A percentile compares a stretch with the other conserved stretches of the same genome.
Evolutionary conservation across 1,284 basidiomycete genomes (phyloP).

Genomic region (Heterobasidion occidentale): DNA sequence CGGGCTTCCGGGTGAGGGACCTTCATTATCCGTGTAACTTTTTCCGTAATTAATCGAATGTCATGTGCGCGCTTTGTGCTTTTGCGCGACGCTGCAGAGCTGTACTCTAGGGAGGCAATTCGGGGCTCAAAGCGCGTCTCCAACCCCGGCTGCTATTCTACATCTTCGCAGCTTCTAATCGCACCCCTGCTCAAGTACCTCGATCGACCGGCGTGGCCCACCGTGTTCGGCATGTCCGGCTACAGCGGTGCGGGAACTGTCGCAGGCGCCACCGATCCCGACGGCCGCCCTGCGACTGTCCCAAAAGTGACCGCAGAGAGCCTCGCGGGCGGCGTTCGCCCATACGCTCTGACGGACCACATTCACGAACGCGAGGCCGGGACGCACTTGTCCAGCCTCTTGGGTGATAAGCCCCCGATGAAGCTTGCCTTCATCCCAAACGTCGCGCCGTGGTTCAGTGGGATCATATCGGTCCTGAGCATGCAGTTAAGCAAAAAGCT

Average conservation of each 20-base stretch:
- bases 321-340: slow-evolving; percentile 70
- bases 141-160: slow-evolving; percentile 97
- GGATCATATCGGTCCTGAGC: slow-evolving; percentile 84
- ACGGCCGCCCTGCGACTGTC: slow-evolving; percentile 66
- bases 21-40: slow-evolving; percentile 23
- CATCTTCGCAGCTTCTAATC: slow-evolving; percentile 86
- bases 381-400: slow-evolving; percentile 68
- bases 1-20: slow-evolving; percentile 92
- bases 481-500: slow-evolving; percentile 66
- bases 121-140: slow-evolving; percentile 79
- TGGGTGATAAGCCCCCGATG: slow-evolving; percentile 30
- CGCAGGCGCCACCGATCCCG: slow-evolving; percentile 51
- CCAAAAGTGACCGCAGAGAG: slow-evolving; percentile 81
- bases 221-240: slow-evolving; percentile 90
- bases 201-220: slow-evolving; percentile 61
- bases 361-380: slow-evolving; percentile 97
- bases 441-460: slow-evolving; percentile 94
- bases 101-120: slow-evolving; percentile 76
- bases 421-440: slow-evolving; percentile 83
- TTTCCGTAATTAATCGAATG: slow-evolving; percentile 25
- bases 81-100: slow-evolving; percentile 44
- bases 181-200: slow-evolving; percentile 82
- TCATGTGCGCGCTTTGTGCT: slow-evolving; percentile 6
- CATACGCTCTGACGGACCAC: slow-evolving; percentile 93
- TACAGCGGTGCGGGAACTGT: slow-evolving; percentile 95